Base-by-base conservation (phyloP, 257 asterid genomes). In the Mitragyna speciosa region DNA sequence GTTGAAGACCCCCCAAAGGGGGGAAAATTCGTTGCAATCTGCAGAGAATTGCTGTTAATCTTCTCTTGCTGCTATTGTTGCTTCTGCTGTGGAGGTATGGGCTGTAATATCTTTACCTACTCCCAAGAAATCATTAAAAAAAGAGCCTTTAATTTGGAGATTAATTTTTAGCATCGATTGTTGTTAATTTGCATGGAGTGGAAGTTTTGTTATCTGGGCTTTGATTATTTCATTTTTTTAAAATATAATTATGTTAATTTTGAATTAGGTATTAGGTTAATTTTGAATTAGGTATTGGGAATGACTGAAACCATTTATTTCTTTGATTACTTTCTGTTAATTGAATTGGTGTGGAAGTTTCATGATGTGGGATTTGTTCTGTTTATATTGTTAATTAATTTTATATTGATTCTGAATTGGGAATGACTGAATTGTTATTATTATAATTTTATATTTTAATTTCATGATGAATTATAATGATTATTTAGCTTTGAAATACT, bases 21-120 rank as follows among this genome's bases (percentile, higher is more conserved):
- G 67, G 85, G 76, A 30, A 83, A 87, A 59, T 58, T 85, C 61
- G 73, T 71, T 73, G 48, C 76, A 47, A 12, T 93, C 77, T 87
- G 89, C 79, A 84, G 89, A 72, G 98, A 93, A 39, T 22, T 87
- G 30, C 64, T 91, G 75, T 81, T 92, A 90, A 73, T 93, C 43
- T 69, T 91, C 70, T 90, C 96, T 79, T 95, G 98, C 88, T 91
- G 96, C 81, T 95, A 91, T 83, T 93, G 98, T 56, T 95, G 97
- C 78, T 94, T 92, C 88, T 88, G 96, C 89, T 94, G 97, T 83
- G 97, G 97, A 86, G 98, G 98, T 92, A 87, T 15, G 19, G 19
- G 30, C n/a, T n/a, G 2, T 51, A 11, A 15, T 65, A 12, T 22
- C 16, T 72, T 19, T 51, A 33, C 41, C 77, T 39, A 28, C 65